These are phyloP conservation scores for Coprinellus aureogranulatus DNA, from an alignment of 768 basidiomycete genomes.

Conservation along the genomic window DNA sequence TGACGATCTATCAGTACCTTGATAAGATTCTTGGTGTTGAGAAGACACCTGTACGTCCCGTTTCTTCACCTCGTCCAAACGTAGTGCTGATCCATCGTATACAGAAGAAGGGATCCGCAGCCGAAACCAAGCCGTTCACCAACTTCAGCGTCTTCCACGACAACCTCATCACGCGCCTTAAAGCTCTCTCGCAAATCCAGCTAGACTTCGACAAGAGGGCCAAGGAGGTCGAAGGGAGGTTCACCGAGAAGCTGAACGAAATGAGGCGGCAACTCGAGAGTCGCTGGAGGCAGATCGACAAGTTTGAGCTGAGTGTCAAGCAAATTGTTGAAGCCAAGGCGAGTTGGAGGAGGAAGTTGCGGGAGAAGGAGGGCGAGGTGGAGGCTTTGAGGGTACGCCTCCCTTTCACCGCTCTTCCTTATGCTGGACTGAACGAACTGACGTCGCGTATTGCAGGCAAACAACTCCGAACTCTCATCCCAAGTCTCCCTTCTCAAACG, in stretches of 20 bases:
- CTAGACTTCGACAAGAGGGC: conserved; percentile 80
- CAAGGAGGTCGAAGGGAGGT: conserved; percentile 75
- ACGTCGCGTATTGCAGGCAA: conserved; percentile 61
- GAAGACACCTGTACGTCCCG: conserved; percentile 67
- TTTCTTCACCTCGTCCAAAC: not conserved
- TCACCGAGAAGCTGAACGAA: conserved; percentile 68
- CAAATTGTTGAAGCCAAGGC: conserved; percentile 76
- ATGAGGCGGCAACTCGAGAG: conserved; percentile 85
- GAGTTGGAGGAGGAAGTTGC: conserved; percentile 79
- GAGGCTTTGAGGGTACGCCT: conserved; percentile 74
- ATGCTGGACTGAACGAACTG: not conserved
- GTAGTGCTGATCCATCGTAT: not conserved
- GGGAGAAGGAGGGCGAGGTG: conserved; percentile 84
- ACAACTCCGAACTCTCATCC: conserved; percentile 68
- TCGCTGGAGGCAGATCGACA: conserved; percentile 90
- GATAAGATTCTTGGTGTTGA: conserved; percentile 91
- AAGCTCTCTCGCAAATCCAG: conserved; percentile 80
- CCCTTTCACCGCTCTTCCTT: not conserved
- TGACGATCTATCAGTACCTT: conserved; percentile 93
- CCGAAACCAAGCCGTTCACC: conserved; percentile 88
- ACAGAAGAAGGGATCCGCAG: conserved; percentile 72
- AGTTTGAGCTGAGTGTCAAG: conserved; percentile 85
- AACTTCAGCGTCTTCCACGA: conserved; percentile 95
- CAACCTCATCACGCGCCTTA: conserved; percentile 84
- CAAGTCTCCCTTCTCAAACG: conserved; percentile 66